These are phyloP conservation scores for Neurospora sp. DNA, from an alignment of 495 filamentous ascomycete species.

Conservation along the genomic window DNA sequence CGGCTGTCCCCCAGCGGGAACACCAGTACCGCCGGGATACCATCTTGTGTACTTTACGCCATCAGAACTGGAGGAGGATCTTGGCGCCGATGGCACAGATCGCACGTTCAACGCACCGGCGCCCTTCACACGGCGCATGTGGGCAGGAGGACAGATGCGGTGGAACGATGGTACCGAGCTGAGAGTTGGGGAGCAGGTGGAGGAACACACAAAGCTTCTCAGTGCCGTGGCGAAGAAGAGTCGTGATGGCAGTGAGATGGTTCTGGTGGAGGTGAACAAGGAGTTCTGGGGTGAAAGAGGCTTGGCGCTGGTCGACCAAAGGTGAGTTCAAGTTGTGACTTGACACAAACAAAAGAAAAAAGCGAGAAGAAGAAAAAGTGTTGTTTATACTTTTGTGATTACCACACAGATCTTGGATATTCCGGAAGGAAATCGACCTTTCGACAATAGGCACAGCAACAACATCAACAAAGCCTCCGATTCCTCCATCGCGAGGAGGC, in stretches of 20 bases:
- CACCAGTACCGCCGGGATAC: slow-evolving; percentile 45
- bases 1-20: slow-evolving; percentile 21
- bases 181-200: slow-evolving; percentile 40
- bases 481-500: not conserved
- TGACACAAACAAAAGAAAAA: not conserved
- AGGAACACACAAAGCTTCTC: slow-evolving; percentile 47
- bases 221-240: slow-evolving; percentile 45
- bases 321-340: slow-evolving; percentile 23
- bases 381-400: not conserved
- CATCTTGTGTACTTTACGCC: slow-evolving; percentile 56
- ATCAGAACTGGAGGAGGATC: slow-evolving; percentile 34
- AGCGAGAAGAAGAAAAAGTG: not conserved
- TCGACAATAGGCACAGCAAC: not conserved
- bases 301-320: slow-evolving; percentile 42
- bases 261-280: slow-evolving; percentile 58
- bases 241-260: slow-evolving; percentile 45
- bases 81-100: slow-evolving; percentile 54
- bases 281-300: slow-evolving; percentile 42
- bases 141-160: slow-evolving; percentile 53
- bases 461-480: slow-evolving; percentile 1
- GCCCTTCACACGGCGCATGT: slow-evolving; percentile 58
- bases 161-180: slow-evolving; percentile 22
- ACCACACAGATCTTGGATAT: slow-evolving; percentile 46
- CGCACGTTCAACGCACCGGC: slow-evolving; percentile 44
- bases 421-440: slow-evolving; percentile 36